Percentiles rank a stretch among this genome's conserved stretches.
These are phyloP conservation scores for Leccinum disarticulatum DNA, from an alignment of 768 basidiomycete genomes.

Conservation along the genomic window DNA sequence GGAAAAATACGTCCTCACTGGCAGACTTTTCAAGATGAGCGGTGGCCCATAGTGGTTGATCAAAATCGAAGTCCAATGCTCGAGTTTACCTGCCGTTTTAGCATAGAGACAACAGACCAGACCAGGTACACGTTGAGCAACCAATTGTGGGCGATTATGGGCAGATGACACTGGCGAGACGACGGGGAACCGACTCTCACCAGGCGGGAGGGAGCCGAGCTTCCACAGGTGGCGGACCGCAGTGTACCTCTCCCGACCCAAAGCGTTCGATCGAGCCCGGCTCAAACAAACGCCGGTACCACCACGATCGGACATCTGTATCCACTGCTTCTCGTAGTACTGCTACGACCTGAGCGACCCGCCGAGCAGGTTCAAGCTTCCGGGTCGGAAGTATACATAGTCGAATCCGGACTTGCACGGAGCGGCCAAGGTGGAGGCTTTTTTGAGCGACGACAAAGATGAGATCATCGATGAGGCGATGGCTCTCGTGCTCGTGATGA, in stretches of 20 bases:
- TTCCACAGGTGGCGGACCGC: too few relatives aligned
- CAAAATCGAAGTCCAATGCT: too few relatives aligned
- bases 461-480: slow-evolving; percentile 48
- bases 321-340: slow-evolving; percentile 61
- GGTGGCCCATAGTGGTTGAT: too few relatives aligned
- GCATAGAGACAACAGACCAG: too few relatives aligned
- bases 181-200: too few relatives aligned
- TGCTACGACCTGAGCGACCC: slow-evolving; percentile 60
- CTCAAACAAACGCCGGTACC: slow-evolving; percentile 36
- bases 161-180: too few relatives aligned
- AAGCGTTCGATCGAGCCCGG: slow-evolving; percentile 57
- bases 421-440: slow-evolving; percentile 39
- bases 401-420: slow-evolving; percentile 57
- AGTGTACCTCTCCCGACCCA: slow-evolving; percentile 53
- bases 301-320: slow-evolving; percentile 47
- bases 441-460: slow-evolving; percentile 46
- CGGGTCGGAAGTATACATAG: slow-evolving; percentile 43
- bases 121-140: too few relatives aligned
- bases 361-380: slow-evolving; percentile 47
- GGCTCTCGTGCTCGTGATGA: slow-evolving; percentile 38
- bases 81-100: too few relatives aligned
- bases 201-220: too few relatives aligned
- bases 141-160: too few relatives aligned
- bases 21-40: too few relatives aligned
- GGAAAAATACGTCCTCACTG: too few relatives aligned